A percentile compares a stretch with the other conserved stretches of the same genome.
Evolutionary conservation across 2,329 filamentous ascomycete genomes (phyloP).

Genomic region (Acrocalymma vagum): DNA sequence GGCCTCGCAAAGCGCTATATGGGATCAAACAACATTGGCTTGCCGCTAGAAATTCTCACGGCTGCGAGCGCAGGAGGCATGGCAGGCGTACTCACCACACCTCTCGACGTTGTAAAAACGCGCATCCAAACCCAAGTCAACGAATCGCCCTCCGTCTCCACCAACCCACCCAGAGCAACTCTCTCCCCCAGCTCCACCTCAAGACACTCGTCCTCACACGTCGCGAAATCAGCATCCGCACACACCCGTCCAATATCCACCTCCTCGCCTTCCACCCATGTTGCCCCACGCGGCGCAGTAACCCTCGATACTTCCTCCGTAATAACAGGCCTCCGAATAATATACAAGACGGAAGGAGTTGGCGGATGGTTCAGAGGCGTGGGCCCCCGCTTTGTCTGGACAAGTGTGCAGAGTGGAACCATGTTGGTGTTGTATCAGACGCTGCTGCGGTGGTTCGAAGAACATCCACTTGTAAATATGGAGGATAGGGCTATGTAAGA

Average conservation of each 20-base stretch:
- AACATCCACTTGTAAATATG: constrained; percentile 50
- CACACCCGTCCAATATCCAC: constrained; percentile 81
- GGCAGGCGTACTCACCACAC: constrained; percentile 93
- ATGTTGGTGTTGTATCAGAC: constrained; percentile 97
- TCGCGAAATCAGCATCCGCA: constrained; percentile 30
- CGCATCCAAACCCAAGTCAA: constrained; percentile 92
- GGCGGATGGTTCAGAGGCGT: constrained; percentile 94
- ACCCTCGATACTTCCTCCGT: constrained; percentile 91
- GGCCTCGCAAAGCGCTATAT: constrained; percentile 81
- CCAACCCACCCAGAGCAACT: constrained; percentile 20
- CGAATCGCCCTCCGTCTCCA: constrained; percentile 29
- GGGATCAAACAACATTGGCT: constrained; percentile 82
- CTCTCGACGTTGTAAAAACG: constrained; percentile 97
- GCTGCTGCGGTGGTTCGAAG: constrained; percentile 78
- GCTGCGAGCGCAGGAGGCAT: constrained; percentile 90
- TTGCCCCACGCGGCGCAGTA: constrained; percentile 79
- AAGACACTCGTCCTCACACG: constrained; percentile 40
- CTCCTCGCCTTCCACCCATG: constrained; percentile 85
- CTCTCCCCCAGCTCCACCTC: constrained; percentile 29
- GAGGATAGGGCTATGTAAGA: constrained; percentile 13
- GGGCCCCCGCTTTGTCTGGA: constrained; percentile 93
- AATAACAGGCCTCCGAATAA: constrained; percentile 80
- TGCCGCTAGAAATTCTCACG: constrained; percentile 85
- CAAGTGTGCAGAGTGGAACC: constrained; percentile 93
- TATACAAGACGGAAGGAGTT: constrained; percentile 89